phyloP scores from a whole-genome alignment of 208 protist genomes.

The Histomonas meleagridis region DNA sequence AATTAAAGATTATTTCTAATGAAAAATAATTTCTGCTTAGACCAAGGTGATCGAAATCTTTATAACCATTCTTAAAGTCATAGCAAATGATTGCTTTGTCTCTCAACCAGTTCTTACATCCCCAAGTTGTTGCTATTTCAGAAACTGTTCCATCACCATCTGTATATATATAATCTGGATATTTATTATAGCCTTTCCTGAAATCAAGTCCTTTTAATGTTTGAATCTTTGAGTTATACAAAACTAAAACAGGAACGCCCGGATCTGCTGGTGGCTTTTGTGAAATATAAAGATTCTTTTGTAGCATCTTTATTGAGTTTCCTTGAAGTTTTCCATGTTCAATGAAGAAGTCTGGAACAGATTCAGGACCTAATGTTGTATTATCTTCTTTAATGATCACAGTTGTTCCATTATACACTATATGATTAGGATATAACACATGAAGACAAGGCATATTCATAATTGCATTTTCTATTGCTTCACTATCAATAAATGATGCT shows the following conservation, averaged over 20 bases:
- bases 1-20: too few species aligned
- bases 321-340: background rate
- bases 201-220: background rate
- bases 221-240: background rate
- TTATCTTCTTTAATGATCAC: background rate
- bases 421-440: background rate
- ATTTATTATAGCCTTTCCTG: background rate
- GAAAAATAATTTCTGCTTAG: too few species aligned
- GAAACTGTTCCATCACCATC: conserved; percentile 33
- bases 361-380: background rate
- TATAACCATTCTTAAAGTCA: background rate
- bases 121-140: background rate
- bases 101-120: background rate
- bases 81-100: background rate
- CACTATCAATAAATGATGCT: background rate
- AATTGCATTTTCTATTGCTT: background rate
- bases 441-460: background rate
- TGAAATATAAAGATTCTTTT: background rate
- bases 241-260: background rate
- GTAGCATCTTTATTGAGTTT: background rate
- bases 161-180: background rate
- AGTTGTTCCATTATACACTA: background rate
- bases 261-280: background rate
- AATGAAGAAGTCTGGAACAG: background rate
- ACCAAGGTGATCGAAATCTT: background rate